Evolutionary conservation across 768 basidiomycete species (phyloP).

Genomic region (Rhodotorula sphaerocarpa): DNA sequence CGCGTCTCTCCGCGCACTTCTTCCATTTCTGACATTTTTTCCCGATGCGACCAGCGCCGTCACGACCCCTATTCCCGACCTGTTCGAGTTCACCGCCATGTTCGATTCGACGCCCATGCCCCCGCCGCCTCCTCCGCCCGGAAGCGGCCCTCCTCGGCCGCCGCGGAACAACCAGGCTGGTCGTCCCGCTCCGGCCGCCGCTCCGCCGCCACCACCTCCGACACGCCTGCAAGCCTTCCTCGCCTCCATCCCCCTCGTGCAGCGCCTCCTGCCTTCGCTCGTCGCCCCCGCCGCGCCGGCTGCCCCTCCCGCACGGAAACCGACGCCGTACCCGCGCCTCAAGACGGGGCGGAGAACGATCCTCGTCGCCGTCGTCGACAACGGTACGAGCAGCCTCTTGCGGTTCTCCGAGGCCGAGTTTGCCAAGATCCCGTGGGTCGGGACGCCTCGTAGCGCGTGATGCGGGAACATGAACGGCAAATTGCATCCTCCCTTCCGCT

Average conservation of each 20-base stretch:
- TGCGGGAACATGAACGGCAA: too few relatives aligned
- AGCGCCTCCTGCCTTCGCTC: conserved; percentile 1
- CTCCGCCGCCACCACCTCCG: conserved; percentile 5
- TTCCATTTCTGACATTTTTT: background rate
- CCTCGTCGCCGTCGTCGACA: conserved; percentile 79
- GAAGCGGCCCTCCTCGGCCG: too few relatives aligned
- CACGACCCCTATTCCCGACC: conserved; percentile 69
- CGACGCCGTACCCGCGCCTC: conserved; percentile 62
- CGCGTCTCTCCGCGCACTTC: background rate
- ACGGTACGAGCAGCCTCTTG: conserved; percentile 79
- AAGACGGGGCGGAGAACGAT: conserved; percentile 76
- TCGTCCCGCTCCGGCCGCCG: background rate
- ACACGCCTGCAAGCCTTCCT: background rate
- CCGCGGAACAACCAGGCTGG: background rate
- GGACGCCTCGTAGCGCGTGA: background rate
- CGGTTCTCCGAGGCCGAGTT: conserved; percentile 78
- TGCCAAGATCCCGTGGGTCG: conserved; percentile 61
- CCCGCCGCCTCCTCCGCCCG: background rate
- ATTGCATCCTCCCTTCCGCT: too few relatives aligned
- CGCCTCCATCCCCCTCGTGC: conserved; percentile 1
- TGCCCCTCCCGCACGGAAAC: background rate
- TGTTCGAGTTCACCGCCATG: conserved; percentile 65
- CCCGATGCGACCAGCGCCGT: conserved; percentile 54
- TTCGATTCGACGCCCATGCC: conserved; percentile 45
- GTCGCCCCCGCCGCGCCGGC: background rate